Evolutionary conservation across 2,329 filamentous ascomycete genomes (phyloP), one percentile per base, ranked within the genome.

Genomic region (Cordyceps fumosorosea): DNA sequence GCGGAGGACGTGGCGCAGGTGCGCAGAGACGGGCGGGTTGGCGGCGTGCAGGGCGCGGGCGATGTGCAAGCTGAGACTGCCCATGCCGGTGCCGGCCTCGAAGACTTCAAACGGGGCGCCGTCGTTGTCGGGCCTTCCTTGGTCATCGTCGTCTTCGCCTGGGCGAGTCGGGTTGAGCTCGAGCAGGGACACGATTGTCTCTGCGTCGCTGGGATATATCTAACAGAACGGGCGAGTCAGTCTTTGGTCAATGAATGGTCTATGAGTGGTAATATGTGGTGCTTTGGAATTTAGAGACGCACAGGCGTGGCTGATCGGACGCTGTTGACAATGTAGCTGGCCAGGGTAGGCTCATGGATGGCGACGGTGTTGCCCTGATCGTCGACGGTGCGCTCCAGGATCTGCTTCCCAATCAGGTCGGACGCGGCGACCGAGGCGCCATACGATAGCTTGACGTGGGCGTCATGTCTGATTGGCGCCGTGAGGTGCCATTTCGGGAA

Each of bases 41-140:
- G 85, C 88, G 51, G 84, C 89, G 70, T 93, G 88, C 52, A 95
- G 84, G 3, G 89, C 89, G 58, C 89, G 83, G 34, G 89, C 86
- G 24, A 95, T 79, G 69, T 93, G 84, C 5, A 95, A 74, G 0
- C 90, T 93, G 63, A 95, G 75, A 40, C 88, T 87, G 63, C 90
- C 91, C 78, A 93, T 89, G n/a, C 90, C 91, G 3, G 90, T 95
- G 18, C 91, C 90, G 53, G 90, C 90, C 74, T 95, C 91, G 58
- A 95, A 86, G 51, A 95, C 89, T 70, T 93, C 89, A 14, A 93
- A 73, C 0, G 81, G 83, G 14, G 12, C 44, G 29, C 29, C 29
- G 29, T 40, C 56, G 29, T 37, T 29, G 14, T 75, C 40, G 40
- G 72, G 6, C 74, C 71, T 16, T 68, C 67, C 18, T 4, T 18